phyloP scores from a whole-genome alignment of 2,329 filamentous ascomycete genomes.

The Verticillium isaacii region DNA sequence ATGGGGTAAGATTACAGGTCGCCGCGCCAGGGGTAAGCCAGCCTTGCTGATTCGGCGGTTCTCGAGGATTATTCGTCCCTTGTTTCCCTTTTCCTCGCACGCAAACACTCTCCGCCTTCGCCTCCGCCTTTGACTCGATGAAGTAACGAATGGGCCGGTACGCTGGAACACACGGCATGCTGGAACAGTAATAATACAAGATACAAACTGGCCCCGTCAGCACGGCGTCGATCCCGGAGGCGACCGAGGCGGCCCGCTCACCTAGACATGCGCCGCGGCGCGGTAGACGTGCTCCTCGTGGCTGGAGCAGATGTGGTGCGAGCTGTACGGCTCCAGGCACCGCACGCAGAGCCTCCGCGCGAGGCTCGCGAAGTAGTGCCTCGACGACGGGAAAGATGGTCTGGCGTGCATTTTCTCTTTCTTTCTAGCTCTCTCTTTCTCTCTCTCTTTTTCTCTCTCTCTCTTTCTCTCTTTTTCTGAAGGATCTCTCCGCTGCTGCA shows the following conservation, averaged over 20 bases:
- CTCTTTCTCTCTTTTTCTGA: neutral
- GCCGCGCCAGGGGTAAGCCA: neutral
- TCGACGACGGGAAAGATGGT: neutral
- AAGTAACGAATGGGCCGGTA: too few relatives aligned
- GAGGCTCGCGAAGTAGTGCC: neutral
- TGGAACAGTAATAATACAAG: neutral
- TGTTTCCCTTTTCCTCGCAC: neutral
- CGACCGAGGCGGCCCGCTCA: neutral
- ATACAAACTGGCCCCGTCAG: neutral
- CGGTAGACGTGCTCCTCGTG: conserved; percentile 1
- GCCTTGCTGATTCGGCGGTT: neutral
- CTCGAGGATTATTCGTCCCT: neutral
- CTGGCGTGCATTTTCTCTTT: neutral
- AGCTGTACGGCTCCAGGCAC: conserved; percentile 12
- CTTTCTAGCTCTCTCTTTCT: neutral
- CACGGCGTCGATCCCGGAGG: neutral
- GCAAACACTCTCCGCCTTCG: too few relatives aligned
- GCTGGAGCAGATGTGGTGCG: conserved; percentile 10
- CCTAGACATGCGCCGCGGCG: neutral
- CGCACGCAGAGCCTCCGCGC: conserved; percentile 10
- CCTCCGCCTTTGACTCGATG: too few relatives aligned
- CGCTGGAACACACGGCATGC: too few relatives aligned
- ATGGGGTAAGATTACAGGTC: neutral
- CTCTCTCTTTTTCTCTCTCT: neutral
- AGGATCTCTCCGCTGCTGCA: neutral